phyloP scores from a whole-genome alignment of 2,329 filamentous ascomycete genomes.

The Sclerotinia sclerotiorum region DNA sequence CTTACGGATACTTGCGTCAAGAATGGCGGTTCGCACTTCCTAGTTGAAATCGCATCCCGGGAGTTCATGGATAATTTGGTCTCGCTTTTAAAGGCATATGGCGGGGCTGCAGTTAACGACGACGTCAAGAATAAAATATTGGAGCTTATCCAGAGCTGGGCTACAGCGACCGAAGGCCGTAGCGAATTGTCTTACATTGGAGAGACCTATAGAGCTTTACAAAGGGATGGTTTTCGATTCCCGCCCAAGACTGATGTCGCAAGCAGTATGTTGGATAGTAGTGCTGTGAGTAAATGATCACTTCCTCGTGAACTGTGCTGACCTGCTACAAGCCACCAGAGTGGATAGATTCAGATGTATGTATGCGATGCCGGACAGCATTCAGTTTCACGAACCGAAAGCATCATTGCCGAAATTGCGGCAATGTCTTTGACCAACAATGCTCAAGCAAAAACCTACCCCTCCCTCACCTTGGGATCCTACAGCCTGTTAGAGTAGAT shows the following conservation, averaged over 20 bases:
- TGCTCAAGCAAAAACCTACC: conserved; percentile 89
- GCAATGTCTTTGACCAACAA: conserved; percentile 93
- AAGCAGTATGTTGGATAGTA: conserved; percentile 98
- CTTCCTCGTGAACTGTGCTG: conserved; percentile 5
- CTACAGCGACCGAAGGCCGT: conserved; percentile 81
- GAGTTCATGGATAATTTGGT: conserved; percentile 98
- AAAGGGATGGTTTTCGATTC: conserved; percentile 84
- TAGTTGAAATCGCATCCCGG: conserved; percentile 89
- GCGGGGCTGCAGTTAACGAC: conserved; percentile 70
- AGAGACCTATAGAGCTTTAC: conserved; percentile 80
- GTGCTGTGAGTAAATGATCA: conserved; percentile 64
- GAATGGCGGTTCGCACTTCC: conserved; percentile 94
- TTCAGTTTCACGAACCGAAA: conserved; percentile 99
- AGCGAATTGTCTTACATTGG: conserved; percentile 82
- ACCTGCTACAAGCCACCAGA: conserved; percentile 71
- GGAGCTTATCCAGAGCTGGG: conserved; percentile 92
- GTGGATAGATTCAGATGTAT: conserved; percentile 97
- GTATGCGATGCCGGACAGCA: conserved; percentile 92
- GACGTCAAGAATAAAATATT: conserved; percentile 89
- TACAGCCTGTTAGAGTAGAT: conserved; percentile 88
- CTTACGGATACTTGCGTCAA: conserved; percentile 98
- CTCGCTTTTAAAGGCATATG: conserved; percentile 81
- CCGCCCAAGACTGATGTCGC: conserved; percentile 82
- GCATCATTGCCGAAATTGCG: conserved; percentile 97
- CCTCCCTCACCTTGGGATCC: conserved; percentile 87